These are phyloP conservation scores for Colletotrichum sp. DNA, from an alignment of 2,329 filamentous ascomycete genomes.

Conservation along the genomic window DNA sequence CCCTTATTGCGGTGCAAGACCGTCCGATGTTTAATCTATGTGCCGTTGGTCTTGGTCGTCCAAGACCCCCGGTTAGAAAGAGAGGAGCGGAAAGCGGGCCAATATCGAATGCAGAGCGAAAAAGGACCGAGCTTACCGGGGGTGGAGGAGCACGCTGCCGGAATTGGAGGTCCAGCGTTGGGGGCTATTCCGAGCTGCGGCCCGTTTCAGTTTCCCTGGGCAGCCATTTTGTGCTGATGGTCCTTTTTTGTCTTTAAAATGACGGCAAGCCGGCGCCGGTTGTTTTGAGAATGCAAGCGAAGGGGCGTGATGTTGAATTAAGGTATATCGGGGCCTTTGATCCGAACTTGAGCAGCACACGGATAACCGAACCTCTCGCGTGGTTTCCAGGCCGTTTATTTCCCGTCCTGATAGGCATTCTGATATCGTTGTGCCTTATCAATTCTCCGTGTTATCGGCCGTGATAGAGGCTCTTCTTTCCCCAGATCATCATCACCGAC, in stretches of 20 bases:
- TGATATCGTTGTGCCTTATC: neutral
- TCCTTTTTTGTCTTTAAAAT: neutral
- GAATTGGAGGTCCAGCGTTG: neutral
- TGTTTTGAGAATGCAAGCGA: neutral
- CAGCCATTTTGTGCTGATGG: neutral
- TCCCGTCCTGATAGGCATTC: neutral
- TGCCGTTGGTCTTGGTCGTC: neutral
- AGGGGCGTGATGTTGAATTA: neutral
- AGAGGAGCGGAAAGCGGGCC: neutral
- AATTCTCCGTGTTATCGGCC: neutral
- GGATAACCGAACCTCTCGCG: neutral
- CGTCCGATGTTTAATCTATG: neutral
- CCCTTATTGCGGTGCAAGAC: neutral
- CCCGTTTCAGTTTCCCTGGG: neutral
- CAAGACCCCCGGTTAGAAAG: neutral
- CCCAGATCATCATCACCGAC: neutral
- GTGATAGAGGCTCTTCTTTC: neutral
- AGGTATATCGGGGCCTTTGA: neutral
- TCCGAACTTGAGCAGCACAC: neutral
- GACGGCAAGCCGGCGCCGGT: neutral
- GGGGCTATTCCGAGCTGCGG: neutral
- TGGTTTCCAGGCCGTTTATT: neutral
- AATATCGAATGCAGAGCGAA: neutral
- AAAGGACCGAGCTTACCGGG: neutral
- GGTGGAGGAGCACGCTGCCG: neutral